Evolutionary conservation across 2,329 filamentous ascomycete species (phyloP), one percentile per base, ranked within the genome.

Genomic region (Metarhizium brunneum): DNA sequence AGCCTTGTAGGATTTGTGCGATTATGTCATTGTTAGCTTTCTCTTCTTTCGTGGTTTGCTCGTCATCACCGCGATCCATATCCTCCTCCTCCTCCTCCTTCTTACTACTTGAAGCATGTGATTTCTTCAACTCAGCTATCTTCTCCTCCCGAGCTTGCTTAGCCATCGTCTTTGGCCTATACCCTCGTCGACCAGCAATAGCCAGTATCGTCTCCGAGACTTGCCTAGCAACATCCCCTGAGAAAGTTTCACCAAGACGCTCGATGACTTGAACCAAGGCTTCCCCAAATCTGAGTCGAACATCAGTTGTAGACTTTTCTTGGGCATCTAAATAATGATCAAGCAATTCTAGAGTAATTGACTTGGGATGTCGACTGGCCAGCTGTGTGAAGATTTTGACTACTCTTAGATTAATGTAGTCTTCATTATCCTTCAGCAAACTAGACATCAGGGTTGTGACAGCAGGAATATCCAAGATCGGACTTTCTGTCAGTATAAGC

Each of bases 401-500:
- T 16, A 83, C 80, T n/a, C 82, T 78, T 2, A 86, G 73, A 62
- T 87, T 86, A 58, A 90, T 84, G 64, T 86, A 91, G 55, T 88
- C 85, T 55, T 90, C 87, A 6, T 77, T 73, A 51, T 88, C 85
- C 57, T 79, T 77, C 1, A 90, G 72, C 0, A 89, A 74, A 10
- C 79, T 82, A 1, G 83, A 82, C 54, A 90, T 73, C 1, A 88
- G 74, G 6, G 86, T 79, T 0, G 86, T 73, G 3, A 83, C 74
- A 1, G 83, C 79, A 0, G 82, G 82, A n/a, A 90, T 77, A 63
- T 90, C 86, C 16, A 90, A 66, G 10, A 85, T 73, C 0, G 83
- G 68, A 47, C 82, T 82, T 43, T 74, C 71, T 0, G 77, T 68
- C 29, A 74, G 60, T 43, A 90, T 78, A 8, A 90, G 72, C 2